These are phyloP conservation scores for Kurtzmaniella natalensis DNA, from an alignment of 1,139 yeast genomes.

Conservation along the genomic window DNA sequence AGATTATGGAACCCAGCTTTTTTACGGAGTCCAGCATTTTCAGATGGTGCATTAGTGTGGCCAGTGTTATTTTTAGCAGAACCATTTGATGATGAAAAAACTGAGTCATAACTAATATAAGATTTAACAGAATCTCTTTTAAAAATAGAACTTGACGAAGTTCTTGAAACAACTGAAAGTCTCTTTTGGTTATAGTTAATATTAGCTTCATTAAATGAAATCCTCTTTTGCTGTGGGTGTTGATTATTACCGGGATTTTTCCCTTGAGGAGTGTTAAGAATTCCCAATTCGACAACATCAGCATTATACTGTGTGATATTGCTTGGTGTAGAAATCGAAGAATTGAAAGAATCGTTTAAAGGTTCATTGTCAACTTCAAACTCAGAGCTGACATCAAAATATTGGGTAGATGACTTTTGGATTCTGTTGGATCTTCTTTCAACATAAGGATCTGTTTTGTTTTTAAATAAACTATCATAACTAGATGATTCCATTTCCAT, in stretches of 20 bases:
- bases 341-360: slow-evolving; percentile 18
- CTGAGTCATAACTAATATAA: slow-evolving; percentile 54
- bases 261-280: slow-evolving; percentile 40
- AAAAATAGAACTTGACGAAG: slow-evolving; percentile 24
- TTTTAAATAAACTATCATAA: too few species aligned
- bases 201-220: slow-evolving; percentile 23
- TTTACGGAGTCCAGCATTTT: slow-evolving; percentile 23
- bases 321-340: slow-evolving; percentile 39
- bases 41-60: slow-evolving; percentile 2
- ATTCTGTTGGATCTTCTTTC: slow-evolving; percentile 2
- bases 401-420: slow-evolving; percentile 15
- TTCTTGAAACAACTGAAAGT: slow-evolving; percentile 21
- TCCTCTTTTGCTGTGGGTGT: slow-evolving; percentile 15
- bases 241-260: slow-evolving; percentile 13
- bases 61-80: slow-evolving; percentile 13
- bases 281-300: slow-evolving; percentile 43
- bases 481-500: too few species aligned
- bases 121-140: slow-evolving; percentile 43
- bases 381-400: slow-evolving; percentile 18
- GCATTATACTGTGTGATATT: slow-evolving; percentile 39
- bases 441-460: slow-evolving; percentile 1
- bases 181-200: slow-evolving; percentile 13
- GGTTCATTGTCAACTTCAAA: slow-evolving; percentile 7
- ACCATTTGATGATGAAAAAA: slow-evolving; percentile 36
- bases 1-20: slow-evolving; percentile 37